A percentile compares a stretch with the other conserved stretches of the same genome.
Conservation (phyloP, 140 eudicot species). For the Cichorium intybus region DNA sequence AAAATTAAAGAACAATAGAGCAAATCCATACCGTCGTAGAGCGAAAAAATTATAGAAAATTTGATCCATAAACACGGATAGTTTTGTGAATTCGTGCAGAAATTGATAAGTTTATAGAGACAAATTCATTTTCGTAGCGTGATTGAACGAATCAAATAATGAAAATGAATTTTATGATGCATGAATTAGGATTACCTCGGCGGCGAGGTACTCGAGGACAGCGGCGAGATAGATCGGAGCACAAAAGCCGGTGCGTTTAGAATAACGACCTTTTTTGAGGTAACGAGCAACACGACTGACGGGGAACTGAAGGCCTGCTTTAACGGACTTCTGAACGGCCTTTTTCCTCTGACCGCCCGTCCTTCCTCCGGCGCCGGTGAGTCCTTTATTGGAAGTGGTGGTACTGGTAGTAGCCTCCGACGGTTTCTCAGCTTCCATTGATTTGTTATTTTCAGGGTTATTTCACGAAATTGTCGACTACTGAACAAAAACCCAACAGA, state of each 20-base stretch:
- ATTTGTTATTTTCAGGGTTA: not conserved
- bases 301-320: conserved; percentile 35
- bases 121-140: not conserved
- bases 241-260: conserved; percentile 24
- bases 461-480: not conserved
- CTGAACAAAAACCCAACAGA: not conserved
- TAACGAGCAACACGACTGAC: conserved; percentile 30
- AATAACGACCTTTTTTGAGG: conserved; percentile 32
- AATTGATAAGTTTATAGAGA: not conserved
- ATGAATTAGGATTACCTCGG: conserved; percentile 21
- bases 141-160: not conserved
- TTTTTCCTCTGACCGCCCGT: conserved; percentile 22
- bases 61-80: not conserved
- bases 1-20: not conserved
- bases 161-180: not conserved
- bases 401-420: not conserved
- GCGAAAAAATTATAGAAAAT: not conserved
- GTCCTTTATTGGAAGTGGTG: not conserved
- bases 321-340: conserved; percentile 19
- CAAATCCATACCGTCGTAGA: not conserved
- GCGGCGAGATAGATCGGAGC: conserved; percentile 35
- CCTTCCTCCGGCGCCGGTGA: conserved; percentile 12
- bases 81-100: too few relatives aligned
- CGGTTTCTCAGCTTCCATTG: conserved; percentile 8
- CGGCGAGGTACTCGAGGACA: conserved; percentile 33